phyloP scores from a whole-genome alignment of 306 rosid species.

The Vachellia pachyceras region DNA sequence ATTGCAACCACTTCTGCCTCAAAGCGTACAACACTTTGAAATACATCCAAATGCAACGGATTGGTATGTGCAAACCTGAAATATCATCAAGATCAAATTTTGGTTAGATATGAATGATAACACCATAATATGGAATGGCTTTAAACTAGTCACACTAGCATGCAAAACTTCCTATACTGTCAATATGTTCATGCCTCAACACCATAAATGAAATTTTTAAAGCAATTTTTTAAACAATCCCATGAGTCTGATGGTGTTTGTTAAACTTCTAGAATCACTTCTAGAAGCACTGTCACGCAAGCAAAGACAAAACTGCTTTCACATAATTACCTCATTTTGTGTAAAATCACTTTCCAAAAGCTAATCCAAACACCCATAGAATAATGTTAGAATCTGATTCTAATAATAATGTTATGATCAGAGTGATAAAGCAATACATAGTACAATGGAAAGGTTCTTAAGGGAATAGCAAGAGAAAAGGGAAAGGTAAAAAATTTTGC shows the following conservation, averaged over 20 bases:
- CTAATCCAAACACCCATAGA: too few species aligned
- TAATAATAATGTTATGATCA: background rate
- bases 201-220: conserved; percentile 16
- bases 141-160: conserved; percentile 9
- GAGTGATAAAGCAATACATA: background rate
- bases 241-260: too few species aligned
- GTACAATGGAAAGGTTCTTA: background rate
- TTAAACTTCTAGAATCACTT: too few species aligned
- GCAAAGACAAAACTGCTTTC: too few species aligned
- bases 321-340: too few species aligned
- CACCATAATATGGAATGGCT: conserved; percentile 25
- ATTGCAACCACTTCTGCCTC: conserved; percentile 97
- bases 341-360: too few species aligned
- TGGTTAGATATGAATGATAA: conserved; percentile 24
- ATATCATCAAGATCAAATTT: conserved; percentile 34
- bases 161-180: conserved; percentile 14
- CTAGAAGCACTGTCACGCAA: too few species aligned
- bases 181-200: conserved; percentile 23
- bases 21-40: conserved; percentile 78
- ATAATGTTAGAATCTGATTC: conserved; percentile 1
- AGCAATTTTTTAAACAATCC: conserved; percentile 20
- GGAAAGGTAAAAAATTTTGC: background rate
- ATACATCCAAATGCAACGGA: conserved; percentile 95
- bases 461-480: background rate
- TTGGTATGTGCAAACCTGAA: conserved; percentile 98